These are phyloP conservation scores for Dactylellina haptotyla DNA, from an alignment of 2,329 filamentous ascomycete genomes.

Conservation along the genomic window DNA sequence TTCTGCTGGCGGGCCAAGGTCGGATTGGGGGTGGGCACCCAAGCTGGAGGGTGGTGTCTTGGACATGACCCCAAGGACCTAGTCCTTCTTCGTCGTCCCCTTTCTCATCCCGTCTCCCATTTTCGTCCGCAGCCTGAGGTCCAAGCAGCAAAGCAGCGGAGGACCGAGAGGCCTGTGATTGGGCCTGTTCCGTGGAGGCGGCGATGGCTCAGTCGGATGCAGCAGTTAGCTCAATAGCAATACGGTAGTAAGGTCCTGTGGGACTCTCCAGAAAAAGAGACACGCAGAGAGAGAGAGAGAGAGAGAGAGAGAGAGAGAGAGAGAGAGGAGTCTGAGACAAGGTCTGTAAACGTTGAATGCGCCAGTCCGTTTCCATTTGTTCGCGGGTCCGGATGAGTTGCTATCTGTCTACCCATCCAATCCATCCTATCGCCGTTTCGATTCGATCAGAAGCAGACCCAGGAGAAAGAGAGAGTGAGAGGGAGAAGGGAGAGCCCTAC, in stretches of 20 bases:
- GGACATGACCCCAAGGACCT: constrained; percentile 30
- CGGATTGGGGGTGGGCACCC: constrained; percentile 2
- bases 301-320: neutral
- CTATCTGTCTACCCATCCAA: too few species aligned
- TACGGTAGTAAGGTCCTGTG: too few species aligned
- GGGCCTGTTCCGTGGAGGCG: neutral
- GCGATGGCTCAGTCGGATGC: too few species aligned
- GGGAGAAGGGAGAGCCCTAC: too few species aligned
- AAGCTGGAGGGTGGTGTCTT: constrained; percentile 12
- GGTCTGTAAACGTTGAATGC: neutral
- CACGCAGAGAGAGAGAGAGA: neutral
- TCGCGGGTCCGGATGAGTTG: neutral
- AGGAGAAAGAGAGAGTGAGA: too few species aligned
- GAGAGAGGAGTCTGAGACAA: neutral
- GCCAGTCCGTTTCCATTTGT: neutral
- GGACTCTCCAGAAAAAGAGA: too few species aligned
- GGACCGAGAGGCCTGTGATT: neutral
- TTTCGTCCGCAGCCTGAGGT: constrained; percentile 40
- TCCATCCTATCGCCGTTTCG: too few species aligned
- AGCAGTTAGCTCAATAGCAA: too few species aligned
- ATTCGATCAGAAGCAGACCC: too few species aligned
- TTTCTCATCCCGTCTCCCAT: constrained; percentile 53
- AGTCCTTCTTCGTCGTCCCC: constrained; percentile 46
- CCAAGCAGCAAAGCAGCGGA: constrained; percentile 5
- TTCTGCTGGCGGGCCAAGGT: constrained; percentile 40